These are phyloP conservation scores for Wickerhamiella azyma DNA, from an alignment of 805 yeast genomes.

Conservation along the genomic window DNA sequence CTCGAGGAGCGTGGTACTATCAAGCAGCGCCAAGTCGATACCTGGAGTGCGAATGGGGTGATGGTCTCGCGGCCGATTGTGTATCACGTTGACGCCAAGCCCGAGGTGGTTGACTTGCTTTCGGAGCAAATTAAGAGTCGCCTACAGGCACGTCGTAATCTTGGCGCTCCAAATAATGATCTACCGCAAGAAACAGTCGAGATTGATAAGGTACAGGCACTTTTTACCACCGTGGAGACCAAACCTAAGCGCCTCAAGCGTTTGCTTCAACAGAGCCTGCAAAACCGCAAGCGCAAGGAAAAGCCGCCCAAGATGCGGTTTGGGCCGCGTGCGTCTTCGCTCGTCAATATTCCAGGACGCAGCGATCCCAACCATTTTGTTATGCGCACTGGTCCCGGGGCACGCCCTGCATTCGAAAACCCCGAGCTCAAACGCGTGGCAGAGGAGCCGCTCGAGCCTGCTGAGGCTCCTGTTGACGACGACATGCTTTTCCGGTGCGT, in stretches of 20 bases:
- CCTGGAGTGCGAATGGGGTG: slow-evolving; percentile 15
- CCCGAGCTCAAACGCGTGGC: neutral
- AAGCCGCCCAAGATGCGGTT: neutral
- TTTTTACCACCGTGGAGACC: neutral
- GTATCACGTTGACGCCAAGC: slow-evolving; percentile 16
- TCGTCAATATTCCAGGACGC: slow-evolving; percentile 6
- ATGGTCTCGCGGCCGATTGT: slow-evolving; percentile 20
- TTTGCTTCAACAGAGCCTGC: neutral
- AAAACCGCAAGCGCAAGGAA: neutral
- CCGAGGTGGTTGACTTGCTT: neutral
- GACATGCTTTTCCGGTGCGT: slow-evolving; percentile 49
- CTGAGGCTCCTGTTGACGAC: slow-evolving; percentile 24
- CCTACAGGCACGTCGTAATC: neutral
- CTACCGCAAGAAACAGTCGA: neutral
- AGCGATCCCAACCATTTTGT: slow-evolving; percentile 2
- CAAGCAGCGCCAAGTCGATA: slow-evolving; percentile 19
- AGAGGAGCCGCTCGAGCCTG: neutral
- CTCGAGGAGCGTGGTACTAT: slow-evolving; percentile 27
- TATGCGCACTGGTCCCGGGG: neutral
- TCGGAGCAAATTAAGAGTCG: slow-evolving; percentile 5
- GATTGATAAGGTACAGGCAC: neutral
- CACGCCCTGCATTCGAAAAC: neutral
- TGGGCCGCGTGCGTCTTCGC: slow-evolving; percentile 6
- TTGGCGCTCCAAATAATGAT: neutral
- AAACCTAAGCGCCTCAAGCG: slow-evolving; percentile 3